phyloP scores from a whole-genome alignment of 345 rosid genomes.

The Citrus glauca region DNA sequence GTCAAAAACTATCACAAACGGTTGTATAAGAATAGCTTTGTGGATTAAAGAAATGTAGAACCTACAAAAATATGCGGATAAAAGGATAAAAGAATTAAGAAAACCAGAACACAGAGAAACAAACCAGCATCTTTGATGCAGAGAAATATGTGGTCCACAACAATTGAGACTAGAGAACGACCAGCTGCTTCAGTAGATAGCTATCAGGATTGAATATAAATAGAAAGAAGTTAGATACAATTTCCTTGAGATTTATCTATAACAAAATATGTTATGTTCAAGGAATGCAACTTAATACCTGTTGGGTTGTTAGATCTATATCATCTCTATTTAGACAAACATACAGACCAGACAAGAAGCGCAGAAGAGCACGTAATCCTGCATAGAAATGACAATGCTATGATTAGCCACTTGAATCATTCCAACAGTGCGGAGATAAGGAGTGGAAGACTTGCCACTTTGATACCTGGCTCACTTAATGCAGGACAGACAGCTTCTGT shows the following conservation, averaged over 20 bases:
- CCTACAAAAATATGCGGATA: neutral
- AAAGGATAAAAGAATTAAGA: neutral
- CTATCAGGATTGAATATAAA: constrained; percentile 36
- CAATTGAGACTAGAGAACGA: constrained; percentile 74
- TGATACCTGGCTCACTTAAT: constrained; percentile 92
- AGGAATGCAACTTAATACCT: constrained; percentile 43
- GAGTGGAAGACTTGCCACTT: neutral
- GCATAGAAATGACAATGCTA: constrained; percentile 20
- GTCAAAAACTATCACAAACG: constrained; percentile 7
- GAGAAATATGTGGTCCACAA: constrained; percentile 96
- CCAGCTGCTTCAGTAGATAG: constrained; percentile 92
- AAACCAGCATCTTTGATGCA: constrained; percentile 93
- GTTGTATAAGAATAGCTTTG: constrained; percentile 11
- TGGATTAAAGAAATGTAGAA: neutral
- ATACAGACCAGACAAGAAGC: constrained; percentile 90
- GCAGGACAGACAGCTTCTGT: constrained; percentile 98
- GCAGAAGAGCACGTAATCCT: constrained; percentile 98
- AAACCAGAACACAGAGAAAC: constrained; percentile 18
- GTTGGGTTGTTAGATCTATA: constrained; percentile 78
- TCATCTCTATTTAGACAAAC: constrained; percentile 94
- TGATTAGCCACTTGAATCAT: constrained; percentile 4
- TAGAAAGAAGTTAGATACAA: constrained; percentile 12
- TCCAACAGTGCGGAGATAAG: neutral
- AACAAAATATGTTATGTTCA: neutral
- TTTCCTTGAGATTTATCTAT: constrained; percentile 2